Evolutionary conservation across 306 rosid genomes (phyloP), one percentile per base, ranked within the genome.

Genomic region (Sicyos baderoa): DNA sequence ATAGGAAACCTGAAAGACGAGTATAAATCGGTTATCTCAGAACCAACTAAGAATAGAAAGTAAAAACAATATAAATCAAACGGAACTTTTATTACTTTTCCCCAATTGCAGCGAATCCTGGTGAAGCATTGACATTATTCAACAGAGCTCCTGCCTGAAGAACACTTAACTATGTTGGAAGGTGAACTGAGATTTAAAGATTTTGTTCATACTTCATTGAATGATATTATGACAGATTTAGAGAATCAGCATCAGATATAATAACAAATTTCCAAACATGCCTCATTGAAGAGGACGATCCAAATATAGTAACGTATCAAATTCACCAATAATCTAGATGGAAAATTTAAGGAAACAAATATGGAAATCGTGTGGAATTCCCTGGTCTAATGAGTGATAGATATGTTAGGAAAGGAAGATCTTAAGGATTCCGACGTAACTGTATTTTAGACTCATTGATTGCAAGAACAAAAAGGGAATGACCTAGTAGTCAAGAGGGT

Each of bases 1-100:
- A 87, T 72, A 64, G 88, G 90, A 85, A 91, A 88, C 76, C 96
- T 91, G 75, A 49, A 60, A 50, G 72, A 59, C 61, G 29, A 74
- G 81, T 59, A 18, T 3, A 65, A 13, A 56, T 29, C 68, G 59
- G 64, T 70, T 56, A 47, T 10, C 55, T 47, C 55, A 7, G 42
- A 45, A 45, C 71, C 21, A 66, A 44, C 35, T 5, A 7, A 17
- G 42, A 54, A 54, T 44, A 59, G 68, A 23, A 54, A 19, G 63
- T 29, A 18, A 54, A 23, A 54, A 25, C 51, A 16, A 18, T 23
- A 10, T 22, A 54, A 13, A 54, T 8, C 3, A 13, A 29, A 75
- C 2, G 25, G 23, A 54, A n/a, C 32, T 8, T 32, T 21, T 7
- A 48, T 64, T 83, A 91, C 97, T 86, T 84, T 79, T 71, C 84